These are phyloP conservation scores for Kwoniella mangroviensis DNA, from an alignment of 768 basidiomycete genomes.

Conservation along the genomic window DNA sequence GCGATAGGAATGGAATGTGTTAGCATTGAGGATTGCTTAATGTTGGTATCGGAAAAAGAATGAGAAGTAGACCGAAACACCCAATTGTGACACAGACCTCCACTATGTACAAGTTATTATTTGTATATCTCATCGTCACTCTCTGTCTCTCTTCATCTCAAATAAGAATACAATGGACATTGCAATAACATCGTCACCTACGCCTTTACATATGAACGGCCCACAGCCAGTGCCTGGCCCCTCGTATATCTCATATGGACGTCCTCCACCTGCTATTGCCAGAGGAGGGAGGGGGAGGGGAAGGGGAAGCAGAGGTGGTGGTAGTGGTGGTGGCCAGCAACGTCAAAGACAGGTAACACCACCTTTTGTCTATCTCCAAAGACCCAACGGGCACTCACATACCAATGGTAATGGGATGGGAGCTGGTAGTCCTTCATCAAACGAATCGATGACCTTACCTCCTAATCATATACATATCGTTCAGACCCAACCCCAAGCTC, in stretches of 20 bases:
- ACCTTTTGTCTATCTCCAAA: constrained; percentile 15
- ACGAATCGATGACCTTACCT: constrained; percentile 2
- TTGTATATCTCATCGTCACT: not conserved
- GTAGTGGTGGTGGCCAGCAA: not conserved
- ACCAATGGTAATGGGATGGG: not conserved
- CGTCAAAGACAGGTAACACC: constrained; percentile 12
- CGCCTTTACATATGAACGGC: constrained; percentile 5
- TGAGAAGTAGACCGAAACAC: constrained; percentile 1
- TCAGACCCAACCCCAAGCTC: not conserved
- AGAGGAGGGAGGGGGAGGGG: constrained; percentile 8
- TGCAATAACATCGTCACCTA: constrained; percentile 17
- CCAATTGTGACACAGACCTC: not conserved
- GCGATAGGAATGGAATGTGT: not conserved
- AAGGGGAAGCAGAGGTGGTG: constrained; percentile 1
- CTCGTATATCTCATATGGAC: not conserved
- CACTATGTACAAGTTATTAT: not conserved
- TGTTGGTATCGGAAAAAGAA: not conserved
- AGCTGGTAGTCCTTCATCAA: constrained; percentile 12
- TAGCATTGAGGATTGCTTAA: constrained; percentile 2
- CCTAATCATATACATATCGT: constrained; percentile 13
- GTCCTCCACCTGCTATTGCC: not conserved
- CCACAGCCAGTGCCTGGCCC: not conserved
- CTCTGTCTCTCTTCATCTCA: not conserved
- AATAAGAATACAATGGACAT: constrained; percentile 11
- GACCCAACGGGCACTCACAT: not conserved